A percentile compares a stretch with the other conserved stretches of the same genome.
phyloP scores from a whole-genome alignment of 1,284 basidiomycete genomes.

The Ustilago lituana region DNA sequence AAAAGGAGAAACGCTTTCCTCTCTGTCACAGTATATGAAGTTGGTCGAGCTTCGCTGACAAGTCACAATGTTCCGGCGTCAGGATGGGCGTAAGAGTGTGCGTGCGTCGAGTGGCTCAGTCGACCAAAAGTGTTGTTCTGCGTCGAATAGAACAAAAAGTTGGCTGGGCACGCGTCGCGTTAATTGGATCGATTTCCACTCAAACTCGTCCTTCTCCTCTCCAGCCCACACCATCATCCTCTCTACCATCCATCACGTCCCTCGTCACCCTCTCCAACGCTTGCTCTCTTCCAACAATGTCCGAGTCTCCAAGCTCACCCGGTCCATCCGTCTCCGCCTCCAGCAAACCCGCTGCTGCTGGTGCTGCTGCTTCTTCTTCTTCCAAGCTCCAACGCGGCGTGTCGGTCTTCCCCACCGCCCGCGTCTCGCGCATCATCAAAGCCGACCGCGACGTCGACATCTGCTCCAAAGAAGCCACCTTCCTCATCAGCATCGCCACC shows the following conservation, averaged over 20 bases:
- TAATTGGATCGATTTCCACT: constrained; percentile 11
- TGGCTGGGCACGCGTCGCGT: constrained; percentile 33
- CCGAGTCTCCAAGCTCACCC: constrained; percentile 12
- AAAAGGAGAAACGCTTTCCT: too few species aligned
- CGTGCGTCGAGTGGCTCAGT: constrained; percentile 3
- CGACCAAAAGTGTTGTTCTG: constrained; percentile 25
- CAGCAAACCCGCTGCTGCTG: neutral
- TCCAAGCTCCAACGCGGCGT: constrained; percentile 37
- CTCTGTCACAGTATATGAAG: too few species aligned
- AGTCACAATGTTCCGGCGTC: too few species aligned
- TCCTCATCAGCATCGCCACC: constrained; percentile 57
- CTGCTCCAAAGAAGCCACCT: constrained; percentile 60
- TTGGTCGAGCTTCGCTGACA: too few species aligned
- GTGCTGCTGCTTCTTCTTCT: too few species aligned
- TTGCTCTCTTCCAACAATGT: too few species aligned
- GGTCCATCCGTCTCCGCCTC: constrained; percentile 19
- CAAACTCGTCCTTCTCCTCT: neutral
- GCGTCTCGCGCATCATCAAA: constrained; percentile 59
- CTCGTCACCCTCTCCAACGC: too few species aligned
- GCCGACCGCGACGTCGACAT: constrained; percentile 60
- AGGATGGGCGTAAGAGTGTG: neutral
- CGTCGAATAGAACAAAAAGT: neutral
- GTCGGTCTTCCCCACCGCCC: constrained; percentile 51
- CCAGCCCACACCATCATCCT: too few species aligned
- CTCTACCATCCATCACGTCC: neutral